These are phyloP conservation scores for Solanum pinnatisectum DNA, from an alignment of 257 asterid species.

Conservation along the genomic window DNA sequence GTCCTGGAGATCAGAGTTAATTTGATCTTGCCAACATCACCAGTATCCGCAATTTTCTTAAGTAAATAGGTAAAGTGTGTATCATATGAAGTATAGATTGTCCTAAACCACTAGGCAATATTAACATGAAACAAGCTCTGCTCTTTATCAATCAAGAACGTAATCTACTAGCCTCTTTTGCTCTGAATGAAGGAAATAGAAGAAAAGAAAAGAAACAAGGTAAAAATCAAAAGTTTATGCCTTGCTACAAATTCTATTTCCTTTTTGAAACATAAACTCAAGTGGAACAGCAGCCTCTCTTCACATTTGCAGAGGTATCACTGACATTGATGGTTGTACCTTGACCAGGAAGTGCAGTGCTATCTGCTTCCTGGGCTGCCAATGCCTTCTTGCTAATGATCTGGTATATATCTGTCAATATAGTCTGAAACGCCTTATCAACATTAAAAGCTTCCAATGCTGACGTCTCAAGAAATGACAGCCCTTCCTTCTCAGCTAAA, in stretches of 20 bases:
- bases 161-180: constrained; percentile 23
- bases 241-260: constrained; percentile 3
- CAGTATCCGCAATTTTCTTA: background rate
- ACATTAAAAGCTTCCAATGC: constrained; percentile 61
- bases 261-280: constrained; percentile 15
- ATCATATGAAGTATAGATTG: background rate
- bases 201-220: background rate
- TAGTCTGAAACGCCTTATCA: constrained; percentile 66
- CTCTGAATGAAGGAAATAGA: background rate
- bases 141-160: constrained; percentile 12
- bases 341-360: constrained; percentile 46
- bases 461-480: constrained; percentile 71
- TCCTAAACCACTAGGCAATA: background rate
- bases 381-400: constrained; percentile 77
- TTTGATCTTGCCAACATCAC: background rate
- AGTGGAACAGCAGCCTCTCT: constrained; percentile 68
- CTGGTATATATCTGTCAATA: constrained; percentile 56
- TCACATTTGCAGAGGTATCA: constrained; percentile 39
- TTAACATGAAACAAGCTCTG: constrained; percentile 13
- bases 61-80: background rate
- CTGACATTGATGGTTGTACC: constrained; percentile 59
- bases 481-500: constrained; percentile 79
- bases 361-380: constrained; percentile 73
- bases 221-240: constrained; percentile 16
- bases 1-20: background rate